A percentile compares a stretch with the other conserved stretches of the same genome.
Evolutionary conservation across 352 stramenopile genomes (phyloP).

Genomic region (Globisporangium echinulatum): DNA sequence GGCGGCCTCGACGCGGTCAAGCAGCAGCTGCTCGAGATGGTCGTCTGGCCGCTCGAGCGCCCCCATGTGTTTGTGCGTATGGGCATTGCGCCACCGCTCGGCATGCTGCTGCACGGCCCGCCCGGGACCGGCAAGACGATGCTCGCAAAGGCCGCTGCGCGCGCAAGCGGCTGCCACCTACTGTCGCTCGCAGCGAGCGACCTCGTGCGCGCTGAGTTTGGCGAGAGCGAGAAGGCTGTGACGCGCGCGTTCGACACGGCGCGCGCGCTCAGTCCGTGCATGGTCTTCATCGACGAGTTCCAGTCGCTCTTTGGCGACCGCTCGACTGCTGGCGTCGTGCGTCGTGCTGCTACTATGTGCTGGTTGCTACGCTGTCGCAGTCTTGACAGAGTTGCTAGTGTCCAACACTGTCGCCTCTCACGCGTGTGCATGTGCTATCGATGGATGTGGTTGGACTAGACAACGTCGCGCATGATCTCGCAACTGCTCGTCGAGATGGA

Average conservation of each 20-base stretch:
- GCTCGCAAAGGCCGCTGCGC: constrained; percentile 75
- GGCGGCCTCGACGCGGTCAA: constrained; percentile 66
- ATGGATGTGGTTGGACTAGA: constrained; percentile 19
- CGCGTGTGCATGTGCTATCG: no score
- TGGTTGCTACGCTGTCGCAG: not conserved
- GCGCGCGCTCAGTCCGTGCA: constrained; percentile 66
- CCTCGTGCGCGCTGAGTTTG: constrained; percentile 75
- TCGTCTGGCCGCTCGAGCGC: constrained; percentile 80
- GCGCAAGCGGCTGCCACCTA: constrained; percentile 80
- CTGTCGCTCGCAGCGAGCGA: constrained; percentile 73
- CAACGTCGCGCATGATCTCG: constrained; percentile 80
- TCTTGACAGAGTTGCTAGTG: not conserved
- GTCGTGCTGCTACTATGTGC: not conserved
- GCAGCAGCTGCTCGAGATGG: constrained; percentile 76
- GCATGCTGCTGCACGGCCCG: constrained; percentile 73
- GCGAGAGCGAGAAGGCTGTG: constrained; percentile 81
- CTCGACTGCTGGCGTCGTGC: constrained; percentile 52
- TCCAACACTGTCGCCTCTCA: not conserved
- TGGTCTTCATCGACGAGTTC: constrained; percentile 88
- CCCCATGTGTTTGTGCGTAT: constrained; percentile 74
- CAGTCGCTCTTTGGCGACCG: constrained; percentile 81
- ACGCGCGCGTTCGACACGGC: constrained; percentile 65
- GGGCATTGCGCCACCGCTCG: constrained; percentile 71
- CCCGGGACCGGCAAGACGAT: constrained; percentile 85
- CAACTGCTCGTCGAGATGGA: constrained; percentile 83